phyloP scores from a whole-genome alignment of 129 eudicot species.

The Silybum marianum region DNA sequence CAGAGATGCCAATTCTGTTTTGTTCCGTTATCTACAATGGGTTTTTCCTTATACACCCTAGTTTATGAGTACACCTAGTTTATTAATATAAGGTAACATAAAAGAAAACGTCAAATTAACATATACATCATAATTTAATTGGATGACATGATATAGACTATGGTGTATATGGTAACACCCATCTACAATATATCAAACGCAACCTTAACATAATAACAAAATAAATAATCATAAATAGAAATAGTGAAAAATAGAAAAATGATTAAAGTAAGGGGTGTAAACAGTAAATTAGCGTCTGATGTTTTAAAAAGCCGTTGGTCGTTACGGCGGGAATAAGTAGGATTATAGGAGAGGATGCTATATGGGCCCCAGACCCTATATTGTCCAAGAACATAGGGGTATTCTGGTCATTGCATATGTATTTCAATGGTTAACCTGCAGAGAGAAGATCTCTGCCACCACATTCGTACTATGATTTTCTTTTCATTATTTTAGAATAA shows the following conservation, averaged over 20 bases:
- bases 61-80: no score
- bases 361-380: no score
- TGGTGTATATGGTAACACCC: no score
- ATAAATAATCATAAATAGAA: neutral
- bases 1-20: no score
- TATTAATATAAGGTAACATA: no score
- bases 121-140: no score
- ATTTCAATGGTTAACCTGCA: constrained; percentile 15
- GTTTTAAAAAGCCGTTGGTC: constrained; percentile 16
- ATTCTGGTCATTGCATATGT: neutral
- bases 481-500: constrained; percentile 13
- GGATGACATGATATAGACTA: no score
- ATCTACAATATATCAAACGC: no score
- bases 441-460: constrained; percentile 39
- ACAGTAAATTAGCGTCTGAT: neutral
- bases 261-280: neutral
- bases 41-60: no score
- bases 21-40: no score
- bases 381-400: constrained; percentile 1
- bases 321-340: constrained; percentile 12
- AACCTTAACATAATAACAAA: no score
- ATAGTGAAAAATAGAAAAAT: neutral
- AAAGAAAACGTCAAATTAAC: no score
- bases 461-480: constrained; percentile 24
- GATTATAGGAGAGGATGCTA: neutral